Conservation (phyloP, 106 monocot genomes). For the Acanthochlamys bracteata region DNA sequence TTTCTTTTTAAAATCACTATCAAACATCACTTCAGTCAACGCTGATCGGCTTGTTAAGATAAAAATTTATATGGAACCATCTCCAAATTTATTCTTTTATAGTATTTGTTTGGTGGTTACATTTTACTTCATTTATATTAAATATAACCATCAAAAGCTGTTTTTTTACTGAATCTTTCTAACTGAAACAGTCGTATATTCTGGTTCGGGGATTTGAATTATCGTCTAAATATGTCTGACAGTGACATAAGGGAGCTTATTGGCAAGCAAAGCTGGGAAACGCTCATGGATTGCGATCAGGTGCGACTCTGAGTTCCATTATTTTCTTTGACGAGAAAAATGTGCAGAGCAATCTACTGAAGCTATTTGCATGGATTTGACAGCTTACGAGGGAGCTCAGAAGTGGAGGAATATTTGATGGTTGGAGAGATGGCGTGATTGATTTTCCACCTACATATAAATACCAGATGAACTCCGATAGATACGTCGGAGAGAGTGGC, state of each 20-base stretch:
- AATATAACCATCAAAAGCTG: neutral
- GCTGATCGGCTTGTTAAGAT: too few relatives aligned
- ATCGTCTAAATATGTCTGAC: constrained; percentile 48
- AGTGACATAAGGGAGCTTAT: constrained; percentile 33
- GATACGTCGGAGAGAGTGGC: constrained; percentile 43
- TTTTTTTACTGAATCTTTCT: constrained; percentile 4
- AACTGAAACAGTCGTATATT: constrained; percentile 50
- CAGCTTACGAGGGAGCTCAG: constrained; percentile 53
- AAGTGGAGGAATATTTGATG: constrained; percentile 51
- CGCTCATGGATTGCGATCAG: constrained; percentile 56
- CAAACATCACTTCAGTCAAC: too few relatives aligned
- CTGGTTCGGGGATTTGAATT: constrained; percentile 82
- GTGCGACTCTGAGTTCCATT: constrained; percentile 12
- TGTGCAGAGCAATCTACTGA: neutral
- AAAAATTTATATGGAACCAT: too few relatives aligned
- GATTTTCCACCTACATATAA: constrained; percentile 75
- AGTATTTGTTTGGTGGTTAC: too few relatives aligned
- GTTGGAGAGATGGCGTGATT: constrained; percentile 64
- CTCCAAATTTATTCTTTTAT: too few relatives aligned
- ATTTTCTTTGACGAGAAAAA: too few relatives aligned
- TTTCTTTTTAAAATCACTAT: too few relatives aligned
- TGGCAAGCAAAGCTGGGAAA: constrained; percentile 35
- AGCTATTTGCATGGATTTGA: neutral
- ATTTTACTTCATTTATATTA: too few relatives aligned
- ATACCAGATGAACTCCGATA: constrained; percentile 38